Evolutionary conservation across 768 basidiomycete species (phyloP).

Genomic region (Tremella fuciformis): DNA sequence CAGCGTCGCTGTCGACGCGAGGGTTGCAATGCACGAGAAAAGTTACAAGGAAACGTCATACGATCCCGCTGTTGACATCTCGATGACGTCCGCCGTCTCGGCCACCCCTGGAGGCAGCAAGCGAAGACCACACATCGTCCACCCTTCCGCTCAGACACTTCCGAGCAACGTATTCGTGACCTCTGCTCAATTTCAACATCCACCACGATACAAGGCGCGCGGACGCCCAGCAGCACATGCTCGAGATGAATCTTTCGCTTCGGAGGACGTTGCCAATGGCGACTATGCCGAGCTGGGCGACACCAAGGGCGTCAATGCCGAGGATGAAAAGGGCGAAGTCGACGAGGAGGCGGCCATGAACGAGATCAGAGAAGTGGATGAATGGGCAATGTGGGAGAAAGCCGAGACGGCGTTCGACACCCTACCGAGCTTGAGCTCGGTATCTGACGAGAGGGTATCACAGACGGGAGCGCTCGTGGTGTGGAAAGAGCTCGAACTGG

Average conservation of each 20-base stretch:
- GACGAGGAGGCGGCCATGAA: too few species aligned
- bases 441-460: background rate
- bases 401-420: constrained; percentile 21
- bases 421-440: constrained; percentile 3
- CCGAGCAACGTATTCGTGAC: constrained; percentile 15
- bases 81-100: background rate
- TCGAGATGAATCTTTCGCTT: too few species aligned
- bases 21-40: background rate
- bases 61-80: background rate
- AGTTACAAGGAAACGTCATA: background rate
- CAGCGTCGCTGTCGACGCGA: background rate
- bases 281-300: too few species aligned
- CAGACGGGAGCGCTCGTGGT: constrained; percentile 19
- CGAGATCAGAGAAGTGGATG: too few species aligned
- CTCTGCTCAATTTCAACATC: constrained; percentile 9
- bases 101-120: background rate
- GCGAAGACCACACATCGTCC: constrained; percentile 9
- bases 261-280: background rate
- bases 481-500: constrained; percentile 40
- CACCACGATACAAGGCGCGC: too few species aligned
- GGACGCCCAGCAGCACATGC: too few species aligned
- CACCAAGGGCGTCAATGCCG: too few species aligned
- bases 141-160: constrained; percentile 23
- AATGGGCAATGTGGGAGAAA: constrained; percentile 7
- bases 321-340: too few species aligned